These are phyloP conservation scores for Neofusicoccum umdonicola DNA, from an alignment of 2,329 filamentous ascomycete genomes.

Conservation along the genomic window DNA sequence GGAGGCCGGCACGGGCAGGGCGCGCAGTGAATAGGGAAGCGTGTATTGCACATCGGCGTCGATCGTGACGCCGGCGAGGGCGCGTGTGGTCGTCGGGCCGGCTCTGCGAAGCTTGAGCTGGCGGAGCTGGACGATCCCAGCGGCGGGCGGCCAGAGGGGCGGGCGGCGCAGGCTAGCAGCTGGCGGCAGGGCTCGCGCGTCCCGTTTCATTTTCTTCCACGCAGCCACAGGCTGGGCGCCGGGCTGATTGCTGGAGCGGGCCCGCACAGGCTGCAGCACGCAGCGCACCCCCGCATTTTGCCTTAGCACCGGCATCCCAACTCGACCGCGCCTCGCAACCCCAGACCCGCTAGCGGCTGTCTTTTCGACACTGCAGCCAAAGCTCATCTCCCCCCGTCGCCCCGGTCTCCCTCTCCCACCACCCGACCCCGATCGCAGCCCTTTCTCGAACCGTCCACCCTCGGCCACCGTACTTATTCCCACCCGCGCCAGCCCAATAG, in stretches of 20 bases:
- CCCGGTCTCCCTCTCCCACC: not conserved
- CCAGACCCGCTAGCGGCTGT: slow-evolving; percentile 1
- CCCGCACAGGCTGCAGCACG: not conserved
- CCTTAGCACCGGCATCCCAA: not conserved
- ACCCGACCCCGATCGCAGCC: not conserved
- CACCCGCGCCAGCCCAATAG: slow-evolving; percentile 1
- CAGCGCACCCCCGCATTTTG: slow-evolving; percentile 2
- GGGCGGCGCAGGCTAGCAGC: not conserved
- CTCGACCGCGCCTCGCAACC: slow-evolving; percentile 1
- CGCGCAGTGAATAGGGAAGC: slow-evolving; percentile 8
- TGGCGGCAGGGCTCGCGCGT: not conserved
- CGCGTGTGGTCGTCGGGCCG: not conserved
- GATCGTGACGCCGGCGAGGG: slow-evolving; percentile 5
- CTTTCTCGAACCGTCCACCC: slow-evolving; percentile 5
- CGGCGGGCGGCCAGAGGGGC: not conserved
- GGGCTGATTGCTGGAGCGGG: not conserved
- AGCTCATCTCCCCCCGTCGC: slow-evolving; percentile 6
- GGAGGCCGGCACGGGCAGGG: not conserved
- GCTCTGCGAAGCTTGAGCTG: slow-evolving; percentile 2
- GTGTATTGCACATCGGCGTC: slow-evolving; percentile 9
- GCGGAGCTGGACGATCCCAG: no score
- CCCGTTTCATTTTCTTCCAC: not conserved
- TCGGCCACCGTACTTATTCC: not conserved
- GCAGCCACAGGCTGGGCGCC: slow-evolving; percentile 1
- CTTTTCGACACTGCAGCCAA: not conserved